Conservation (phyloP, 164 flowering plant species). For the Aristolochia californica region DNA sequence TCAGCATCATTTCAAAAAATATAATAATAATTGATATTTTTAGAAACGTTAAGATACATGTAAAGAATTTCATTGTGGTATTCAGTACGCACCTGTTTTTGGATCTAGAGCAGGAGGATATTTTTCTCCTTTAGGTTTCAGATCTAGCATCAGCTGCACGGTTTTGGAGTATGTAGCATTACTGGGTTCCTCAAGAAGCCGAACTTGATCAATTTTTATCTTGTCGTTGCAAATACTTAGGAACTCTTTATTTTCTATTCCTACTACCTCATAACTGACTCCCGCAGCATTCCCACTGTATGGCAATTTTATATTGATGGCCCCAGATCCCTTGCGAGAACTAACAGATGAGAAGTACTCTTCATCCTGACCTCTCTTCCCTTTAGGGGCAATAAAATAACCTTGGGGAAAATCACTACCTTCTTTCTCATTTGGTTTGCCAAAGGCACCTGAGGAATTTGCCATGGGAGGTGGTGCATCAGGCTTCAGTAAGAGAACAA, state of each 20-base stretch:
- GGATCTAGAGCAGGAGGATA: conserved; percentile 89
- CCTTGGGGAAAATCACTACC: conserved; percentile 35
- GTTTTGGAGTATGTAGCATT: conserved; percentile 66
- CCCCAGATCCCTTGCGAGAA: conserved; percentile 66
- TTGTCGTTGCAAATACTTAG: conserved; percentile 54
- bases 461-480: conserved; percentile 30
- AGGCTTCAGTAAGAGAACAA: conserved; percentile 70
- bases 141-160: conserved; percentile 51
- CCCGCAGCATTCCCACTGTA: conserved; percentile 70
- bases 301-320: conserved; percentile 62
- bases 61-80: no score
- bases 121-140: conserved; percentile 56
- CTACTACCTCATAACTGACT: conserved; percentile 65
- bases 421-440: conserved; percentile 26
- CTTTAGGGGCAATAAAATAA: conserved; percentile 44
- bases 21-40: no score
- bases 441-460: conserved; percentile 19
- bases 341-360: conserved; percentile 38
- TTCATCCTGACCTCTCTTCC: conserved; percentile 56
- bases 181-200: conserved; percentile 77
- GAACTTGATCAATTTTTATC: conserved; percentile 64
- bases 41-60: no score
- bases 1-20: no score
- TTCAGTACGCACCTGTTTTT: conserved; percentile 38
- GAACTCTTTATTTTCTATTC: conserved; percentile 50